Conservation (phyloP, 139 green algal species). For the Chlamydomonas asymmetrica region DNA sequence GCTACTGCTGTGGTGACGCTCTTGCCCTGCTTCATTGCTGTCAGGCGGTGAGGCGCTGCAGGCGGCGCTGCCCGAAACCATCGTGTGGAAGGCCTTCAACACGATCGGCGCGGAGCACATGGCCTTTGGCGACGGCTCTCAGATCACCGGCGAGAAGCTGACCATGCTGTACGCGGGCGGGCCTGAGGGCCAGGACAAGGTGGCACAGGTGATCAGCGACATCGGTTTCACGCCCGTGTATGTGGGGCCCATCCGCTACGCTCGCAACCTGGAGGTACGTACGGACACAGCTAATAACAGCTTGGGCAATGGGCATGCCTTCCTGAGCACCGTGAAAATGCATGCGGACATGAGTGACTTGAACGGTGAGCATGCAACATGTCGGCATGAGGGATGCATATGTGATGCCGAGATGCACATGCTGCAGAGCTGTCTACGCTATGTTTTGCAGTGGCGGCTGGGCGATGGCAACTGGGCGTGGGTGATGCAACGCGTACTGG, state of each 20-base stretch:
- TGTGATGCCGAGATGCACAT: too few relatives aligned
- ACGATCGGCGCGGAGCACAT: constrained; percentile 34
- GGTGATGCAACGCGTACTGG: too few relatives aligned
- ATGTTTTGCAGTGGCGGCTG: too few relatives aligned
- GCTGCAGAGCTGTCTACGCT: too few relatives aligned
- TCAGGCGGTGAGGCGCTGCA: constrained; percentile 34
- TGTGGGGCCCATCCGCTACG: constrained; percentile 40
- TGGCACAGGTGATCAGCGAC: constrained; percentile 14
- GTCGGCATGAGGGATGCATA: too few relatives aligned
- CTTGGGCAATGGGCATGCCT: too few relatives aligned
- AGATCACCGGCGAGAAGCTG: constrained; percentile 11
- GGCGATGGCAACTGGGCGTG: too few relatives aligned
- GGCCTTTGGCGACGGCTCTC: constrained; percentile 7
- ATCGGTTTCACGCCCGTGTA: constrained; percentile 36
- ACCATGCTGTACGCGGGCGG: constrained; percentile 37
- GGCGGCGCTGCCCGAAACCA: constrained; percentile 24
- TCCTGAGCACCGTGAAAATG: too few relatives aligned
- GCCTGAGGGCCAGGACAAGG: background rate
- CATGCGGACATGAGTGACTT: too few relatives aligned
- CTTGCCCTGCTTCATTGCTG: too few relatives aligned
- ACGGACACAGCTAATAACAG: too few relatives aligned
- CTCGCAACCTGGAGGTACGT: constrained; percentile 46
- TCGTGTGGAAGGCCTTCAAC: constrained; percentile 46
- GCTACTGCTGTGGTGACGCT: background rate
- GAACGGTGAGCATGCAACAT: too few relatives aligned